Base-by-base conservation (phyloP, 1,139 yeast genomes). In the Saccharomyces pastorianus region DNA sequence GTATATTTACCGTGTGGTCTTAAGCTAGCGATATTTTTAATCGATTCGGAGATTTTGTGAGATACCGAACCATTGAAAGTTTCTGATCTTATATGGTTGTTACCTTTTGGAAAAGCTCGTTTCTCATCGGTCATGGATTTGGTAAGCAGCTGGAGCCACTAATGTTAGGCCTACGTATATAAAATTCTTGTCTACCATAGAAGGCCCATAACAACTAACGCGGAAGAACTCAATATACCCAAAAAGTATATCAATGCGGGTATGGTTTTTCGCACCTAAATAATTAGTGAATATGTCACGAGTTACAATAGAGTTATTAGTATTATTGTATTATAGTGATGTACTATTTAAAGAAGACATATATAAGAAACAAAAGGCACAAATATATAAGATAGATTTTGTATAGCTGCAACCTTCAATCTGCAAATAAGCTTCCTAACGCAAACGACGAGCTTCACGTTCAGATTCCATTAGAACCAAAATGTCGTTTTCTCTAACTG, bases 391-490 rank as follows among this genome's bases (percentile, higher is more conserved):
- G 17, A 38, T 17, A 38, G 13, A 8, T 17, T 9, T 38, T 20
- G 25, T 38, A 38, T 17, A 38, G 44, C 44, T 38, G 23, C 17
- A 14, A 9, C 44, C 44, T 20, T 38, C 44, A 11, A 11, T 38
- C 17, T 20, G 44, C 7, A 4, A 17, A 38, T 38, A 38, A 23
- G 25, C 13, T 38, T 29, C 59, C 74, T 78, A 79, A 76, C 83
- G 79, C 71, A 79, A 74, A 75, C 83, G 79, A 69, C 77, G 73
- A 63, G 98, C 99, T 84, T 93, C 98, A 85, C 98, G 93, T 84
- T 93, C 98, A 71, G 98, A 93, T 83, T 93, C 98, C 96, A 93
- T 93, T 78, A 93, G 85, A 78, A 96, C 93, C 78, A 93, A 87
- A 80, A 93, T 89, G 79, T 93, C 99, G 81, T 91, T 89, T 81